These are phyloP conservation scores for Termitomyces titanicus DNA, from an alignment of 768 basidiomycete genomes.

Conservation along the genomic window DNA sequence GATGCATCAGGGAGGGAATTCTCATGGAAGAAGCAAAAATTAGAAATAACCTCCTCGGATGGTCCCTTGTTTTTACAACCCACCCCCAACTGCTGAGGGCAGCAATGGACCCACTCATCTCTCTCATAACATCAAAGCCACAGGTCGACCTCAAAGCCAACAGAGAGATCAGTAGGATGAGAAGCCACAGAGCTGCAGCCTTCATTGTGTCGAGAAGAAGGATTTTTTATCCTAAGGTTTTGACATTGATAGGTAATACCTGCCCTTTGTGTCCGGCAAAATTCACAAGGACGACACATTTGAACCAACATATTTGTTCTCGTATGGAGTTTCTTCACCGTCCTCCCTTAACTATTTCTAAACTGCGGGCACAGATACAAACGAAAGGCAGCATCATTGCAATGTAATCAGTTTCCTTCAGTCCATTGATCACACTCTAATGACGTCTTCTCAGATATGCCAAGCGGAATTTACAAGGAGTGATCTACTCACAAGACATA, in stretches of 20 bases:
- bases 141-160: slow-evolving; percentile 37
- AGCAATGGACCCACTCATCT: slow-evolving; percentile 24
- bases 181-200: slow-evolving; percentile 36
- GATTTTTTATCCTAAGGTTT: neutral
- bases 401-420: slow-evolving; percentile 37
- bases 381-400: slow-evolving; percentile 62
- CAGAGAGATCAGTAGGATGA: slow-evolving; percentile 39
- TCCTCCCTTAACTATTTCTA: neutral
- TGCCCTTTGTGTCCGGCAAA: slow-evolving; percentile 69
- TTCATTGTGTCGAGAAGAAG: neutral
- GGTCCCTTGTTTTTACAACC: slow-evolving; percentile 13
- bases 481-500: slow-evolving; percentile 69
- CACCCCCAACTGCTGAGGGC: neutral
- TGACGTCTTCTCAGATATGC: slow-evolving; percentile 45
- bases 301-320: slow-evolving; percentile 70
- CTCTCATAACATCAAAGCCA: slow-evolving; percentile 24
- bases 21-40: neutral
- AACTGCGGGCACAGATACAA: slow-evolving; percentile 45
- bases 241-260: slow-evolving; percentile 48
- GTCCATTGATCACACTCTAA: neutral
- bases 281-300: slow-evolving; percentile 71
- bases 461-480: slow-evolving; percentile 70
- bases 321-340: slow-evolving; percentile 40
- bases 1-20: neutral
- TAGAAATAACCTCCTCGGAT: slow-evolving; percentile 29